phyloP scores from a whole-genome alignment of 305 asterid genomes.

The Euphrasia arctica region DNA sequence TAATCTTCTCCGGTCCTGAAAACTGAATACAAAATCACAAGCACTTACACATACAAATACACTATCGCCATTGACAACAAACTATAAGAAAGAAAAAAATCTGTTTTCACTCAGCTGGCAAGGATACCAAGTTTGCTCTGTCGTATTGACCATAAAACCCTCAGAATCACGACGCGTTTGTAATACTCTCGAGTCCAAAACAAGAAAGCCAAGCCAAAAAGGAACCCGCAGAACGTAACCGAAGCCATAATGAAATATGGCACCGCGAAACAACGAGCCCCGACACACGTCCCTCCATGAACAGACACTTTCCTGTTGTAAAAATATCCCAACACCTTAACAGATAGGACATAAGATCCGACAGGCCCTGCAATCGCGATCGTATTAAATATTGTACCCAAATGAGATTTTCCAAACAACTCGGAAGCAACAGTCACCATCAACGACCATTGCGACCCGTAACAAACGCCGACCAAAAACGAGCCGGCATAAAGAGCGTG shows the following conservation, averaged over 20 bases:
- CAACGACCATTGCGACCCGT: slow-evolving; percentile 91
- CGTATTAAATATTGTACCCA: slow-evolving; percentile 84
- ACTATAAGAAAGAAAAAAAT: background rate
- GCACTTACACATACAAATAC: background rate
- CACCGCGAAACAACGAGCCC: slow-evolving; percentile 63
- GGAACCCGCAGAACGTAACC: slow-evolving; percentile 54
- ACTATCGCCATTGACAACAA: background rate
- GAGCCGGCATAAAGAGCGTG: slow-evolving; percentile 71
- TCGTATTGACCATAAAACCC: slow-evolving; percentile 32
- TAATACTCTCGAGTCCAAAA: slow-evolving; percentile 66
- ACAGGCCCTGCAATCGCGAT: slow-evolving; percentile 66
- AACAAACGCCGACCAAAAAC: slow-evolving; percentile 69
- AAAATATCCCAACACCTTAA: slow-evolving; percentile 63
- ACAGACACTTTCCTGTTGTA: slow-evolving; percentile 57
- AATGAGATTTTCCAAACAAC: slow-evolving; percentile 60
- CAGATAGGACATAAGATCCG: slow-evolving; percentile 72
- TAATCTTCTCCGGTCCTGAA: no score
- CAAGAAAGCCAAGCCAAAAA: slow-evolving; percentile 64
- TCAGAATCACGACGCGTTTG: slow-evolving; percentile 37
- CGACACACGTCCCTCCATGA: slow-evolving; percentile 47
- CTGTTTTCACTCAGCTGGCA: slow-evolving; percentile 23
- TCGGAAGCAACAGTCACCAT: slow-evolving; percentile 87
- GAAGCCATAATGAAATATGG: slow-evolving; percentile 67
- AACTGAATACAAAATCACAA: background rate
- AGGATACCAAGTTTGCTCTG: slow-evolving; percentile 28